These are phyloP conservation scores for Phytophthora palmivora DNA, from an alignment of 352 stramenopile genomes.

Conservation along the genomic window DNA sequence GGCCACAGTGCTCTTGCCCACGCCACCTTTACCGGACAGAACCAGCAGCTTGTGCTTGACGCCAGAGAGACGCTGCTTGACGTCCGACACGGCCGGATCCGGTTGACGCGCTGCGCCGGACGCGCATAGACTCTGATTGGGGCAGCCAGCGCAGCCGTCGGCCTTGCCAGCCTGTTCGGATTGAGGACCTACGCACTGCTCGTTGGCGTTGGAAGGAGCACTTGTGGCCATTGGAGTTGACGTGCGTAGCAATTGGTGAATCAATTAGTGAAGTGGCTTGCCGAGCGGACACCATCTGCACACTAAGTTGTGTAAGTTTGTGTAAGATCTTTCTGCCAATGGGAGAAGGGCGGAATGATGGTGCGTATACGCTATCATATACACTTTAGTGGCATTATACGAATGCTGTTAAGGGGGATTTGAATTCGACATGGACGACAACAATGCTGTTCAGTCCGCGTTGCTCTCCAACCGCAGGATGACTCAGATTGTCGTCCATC, in stretches of 20 bases:
- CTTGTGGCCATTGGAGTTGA: constrained; percentile 45
- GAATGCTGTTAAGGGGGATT: background rate
- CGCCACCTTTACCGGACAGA: constrained; percentile 99
- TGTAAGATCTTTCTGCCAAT: constrained; percentile 18
- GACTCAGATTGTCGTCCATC: constrained; percentile 1
- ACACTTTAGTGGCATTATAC: constrained; percentile 4
- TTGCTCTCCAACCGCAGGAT: constrained; percentile 1
- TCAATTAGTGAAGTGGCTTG: constrained; percentile 14
- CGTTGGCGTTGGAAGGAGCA: constrained; percentile 71
- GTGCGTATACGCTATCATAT: constrained; percentile 24
- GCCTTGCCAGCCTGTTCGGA: constrained; percentile 96
- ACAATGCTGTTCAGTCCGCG: constrained; percentile 2
- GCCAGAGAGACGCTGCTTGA: constrained; percentile 81
- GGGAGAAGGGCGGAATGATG: constrained; percentile 9
- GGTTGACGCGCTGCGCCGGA: constrained; percentile 90
- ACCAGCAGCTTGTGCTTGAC: constrained; percentile 98
- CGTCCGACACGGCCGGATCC: constrained; percentile 89
- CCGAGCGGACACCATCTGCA: background rate
- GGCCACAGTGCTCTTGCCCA: constrained; percentile 99
- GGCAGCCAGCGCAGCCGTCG: constrained; percentile 96
- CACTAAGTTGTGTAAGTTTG: background rate
- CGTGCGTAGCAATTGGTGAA: constrained; percentile 10
- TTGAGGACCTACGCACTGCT: constrained; percentile 95
- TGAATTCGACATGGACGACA: background rate
- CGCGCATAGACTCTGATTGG: constrained; percentile 97